These are phyloP conservation scores for Mucuna pruriens DNA, from an alignment of 306 rosid genomes.

Conservation along the genomic window DNA sequence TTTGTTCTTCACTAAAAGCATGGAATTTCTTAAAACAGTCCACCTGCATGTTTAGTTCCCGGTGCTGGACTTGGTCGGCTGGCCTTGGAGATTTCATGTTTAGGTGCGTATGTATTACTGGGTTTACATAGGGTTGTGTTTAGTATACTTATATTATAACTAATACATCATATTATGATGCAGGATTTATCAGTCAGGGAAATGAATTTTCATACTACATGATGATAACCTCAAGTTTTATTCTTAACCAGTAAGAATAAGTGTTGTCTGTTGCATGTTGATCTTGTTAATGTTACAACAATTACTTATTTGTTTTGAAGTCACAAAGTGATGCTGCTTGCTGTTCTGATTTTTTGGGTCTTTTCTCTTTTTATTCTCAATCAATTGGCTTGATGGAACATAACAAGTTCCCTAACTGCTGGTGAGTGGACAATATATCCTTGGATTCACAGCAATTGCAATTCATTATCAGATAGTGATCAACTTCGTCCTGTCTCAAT, in stretches of 20 bases:
- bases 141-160: constrained; percentile 1
- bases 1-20: constrained; percentile 41
- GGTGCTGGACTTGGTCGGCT: constrained; percentile 99
- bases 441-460: constrained; percentile 93
- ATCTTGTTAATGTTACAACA: constrained; percentile 24
- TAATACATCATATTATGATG: constrained; percentile 40
- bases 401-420: constrained; percentile 56
- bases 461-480: constrained; percentile 82
- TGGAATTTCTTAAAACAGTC: constrained; percentile 58
- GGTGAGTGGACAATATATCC: constrained; percentile 95
- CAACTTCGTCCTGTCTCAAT: constrained; percentile 85
- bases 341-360: constrained; percentile 23
- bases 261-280: constrained; percentile 13
- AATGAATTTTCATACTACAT: constrained; percentile 98
- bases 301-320: constrained; percentile 9
- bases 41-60: constrained; percentile 98
- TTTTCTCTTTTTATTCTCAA: constrained; percentile 15
- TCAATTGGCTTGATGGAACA: constrained; percentile 44
- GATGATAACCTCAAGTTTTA: constrained; percentile 99
- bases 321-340: neutral
- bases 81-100: constrained; percentile 91
- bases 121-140: constrained; percentile 21
- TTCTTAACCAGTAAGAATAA: constrained; percentile 86
- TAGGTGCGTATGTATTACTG: constrained; percentile 55
- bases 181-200: constrained; percentile 96